These are phyloP conservation scores for Vitis cinerea DNA, from an alignment of 164 flowering plant species.

Conservation along the genomic window DNA sequence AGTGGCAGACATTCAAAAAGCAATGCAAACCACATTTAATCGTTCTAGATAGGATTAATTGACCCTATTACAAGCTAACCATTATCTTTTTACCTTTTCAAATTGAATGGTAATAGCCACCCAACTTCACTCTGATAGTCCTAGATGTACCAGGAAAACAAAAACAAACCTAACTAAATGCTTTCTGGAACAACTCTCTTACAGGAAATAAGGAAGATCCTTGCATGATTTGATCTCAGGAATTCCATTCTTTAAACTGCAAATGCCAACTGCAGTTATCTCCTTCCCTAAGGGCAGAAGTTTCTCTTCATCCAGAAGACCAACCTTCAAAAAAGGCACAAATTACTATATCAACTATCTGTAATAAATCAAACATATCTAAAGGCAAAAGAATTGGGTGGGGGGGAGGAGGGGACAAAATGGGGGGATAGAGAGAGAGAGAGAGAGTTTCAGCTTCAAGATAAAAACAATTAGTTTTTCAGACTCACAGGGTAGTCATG, in stretches of 20 bases:
- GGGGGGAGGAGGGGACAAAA: background rate
- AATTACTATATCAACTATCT: background rate
- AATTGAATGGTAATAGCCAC: background rate
- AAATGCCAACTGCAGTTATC: conserved; percentile 73
- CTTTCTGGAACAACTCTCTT: conserved; percentile 24
- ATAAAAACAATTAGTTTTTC: background rate
- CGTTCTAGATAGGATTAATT: no score
- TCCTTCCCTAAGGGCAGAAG: conserved; percentile 82
- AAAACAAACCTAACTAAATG: background rate
- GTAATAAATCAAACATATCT: background rate
- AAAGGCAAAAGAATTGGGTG: background rate
- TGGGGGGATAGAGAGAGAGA: background rate
- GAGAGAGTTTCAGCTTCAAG: background rate
- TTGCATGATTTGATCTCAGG: conserved; percentile 68
- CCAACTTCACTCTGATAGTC: no score
- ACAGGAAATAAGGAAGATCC: conserved; percentile 87
- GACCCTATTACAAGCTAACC: no score
- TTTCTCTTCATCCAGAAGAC: conserved; percentile 82
- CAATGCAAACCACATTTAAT: no score
- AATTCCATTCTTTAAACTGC: conserved; percentile 56
- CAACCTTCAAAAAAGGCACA: conserved; percentile 52
- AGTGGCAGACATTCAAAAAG: no score
- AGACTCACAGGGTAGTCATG: conserved; percentile 78
- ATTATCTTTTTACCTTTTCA: no score
- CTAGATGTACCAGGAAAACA: no score